Percentiles rank a stretch among this genome's conserved stretches.
Evolutionary conservation across 106 monocot species (phyloP).

Genomic region (Ottelia alismoides): DNA sequence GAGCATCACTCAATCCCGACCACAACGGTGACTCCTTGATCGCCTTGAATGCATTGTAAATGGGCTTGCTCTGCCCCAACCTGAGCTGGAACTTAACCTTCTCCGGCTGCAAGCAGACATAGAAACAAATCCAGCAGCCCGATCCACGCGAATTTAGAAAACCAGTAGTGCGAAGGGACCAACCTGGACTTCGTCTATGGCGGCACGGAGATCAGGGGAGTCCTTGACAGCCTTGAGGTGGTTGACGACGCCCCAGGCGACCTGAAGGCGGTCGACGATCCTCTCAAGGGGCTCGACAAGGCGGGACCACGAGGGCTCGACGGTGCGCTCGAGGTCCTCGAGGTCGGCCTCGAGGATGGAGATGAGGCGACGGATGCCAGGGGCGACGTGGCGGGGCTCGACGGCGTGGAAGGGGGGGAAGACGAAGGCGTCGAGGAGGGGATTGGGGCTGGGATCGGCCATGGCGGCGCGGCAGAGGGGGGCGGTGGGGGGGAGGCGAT

Average conservation of each 20-base stretch:
- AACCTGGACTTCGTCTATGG: conserved; percentile 95
- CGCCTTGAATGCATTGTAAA: conserved; percentile 85
- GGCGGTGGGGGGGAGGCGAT: background rate
- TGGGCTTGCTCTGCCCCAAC: conserved; percentile 92
- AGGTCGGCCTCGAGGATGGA: conserved; percentile 60
- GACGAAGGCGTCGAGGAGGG: conserved; percentile 55
- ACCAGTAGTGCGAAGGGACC: background rate
- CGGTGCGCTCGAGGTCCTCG: conserved; percentile 54
- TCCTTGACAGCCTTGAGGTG: conserved; percentile 97
- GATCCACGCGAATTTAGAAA: no score
- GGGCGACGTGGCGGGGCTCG: conserved; percentile 62
- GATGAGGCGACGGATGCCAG: conserved; percentile 57
- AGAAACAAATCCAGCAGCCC: background rate
- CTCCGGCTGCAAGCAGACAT: conserved; percentile 51
- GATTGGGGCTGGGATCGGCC: conserved; percentile 14
- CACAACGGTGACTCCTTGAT: conserved; percentile 67
- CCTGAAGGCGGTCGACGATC: conserved; percentile 68
- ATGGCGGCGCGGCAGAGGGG: background rate
- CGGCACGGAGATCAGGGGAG: conserved; percentile 72
- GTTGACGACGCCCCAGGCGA: conserved; percentile 86
- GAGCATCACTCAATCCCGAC: conserved; percentile 52
- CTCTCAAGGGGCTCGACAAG: conserved; percentile 87
- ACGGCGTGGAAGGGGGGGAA: conserved; percentile 87
- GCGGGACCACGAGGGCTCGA: conserved; percentile 77
- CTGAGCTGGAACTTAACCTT: conserved; percentile 94